phyloP scores from a whole-genome alignment of 1,284 basidiomycete genomes.

The Ceratobasidium sp. region DNA sequence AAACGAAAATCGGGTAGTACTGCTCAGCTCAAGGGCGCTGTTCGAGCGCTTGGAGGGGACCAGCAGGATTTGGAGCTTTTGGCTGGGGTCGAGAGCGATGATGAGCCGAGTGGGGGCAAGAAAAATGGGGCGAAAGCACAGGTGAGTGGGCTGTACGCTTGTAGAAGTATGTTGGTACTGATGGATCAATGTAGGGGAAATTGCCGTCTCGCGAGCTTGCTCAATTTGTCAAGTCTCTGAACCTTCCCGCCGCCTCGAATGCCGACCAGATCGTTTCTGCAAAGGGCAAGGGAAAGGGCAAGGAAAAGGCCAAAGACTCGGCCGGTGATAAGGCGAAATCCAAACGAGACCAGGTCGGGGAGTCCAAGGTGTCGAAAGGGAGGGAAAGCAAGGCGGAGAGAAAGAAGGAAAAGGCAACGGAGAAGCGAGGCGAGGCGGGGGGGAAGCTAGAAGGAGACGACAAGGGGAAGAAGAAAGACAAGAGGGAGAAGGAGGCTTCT shows the following conservation, averaged over 20 bases:
- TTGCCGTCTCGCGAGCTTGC: constrained; percentile 53
- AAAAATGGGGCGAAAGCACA: constrained; percentile 53
- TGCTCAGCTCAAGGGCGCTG: constrained; percentile 22
- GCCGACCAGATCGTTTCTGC: constrained; percentile 1
- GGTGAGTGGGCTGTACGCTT: background rate
- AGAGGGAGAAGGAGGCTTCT: constrained; percentile 53
- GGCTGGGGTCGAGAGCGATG: constrained; percentile 60
- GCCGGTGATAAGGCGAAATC: background rate
- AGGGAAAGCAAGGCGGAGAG: constrained; percentile 56
- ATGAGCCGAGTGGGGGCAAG: constrained; percentile 53
- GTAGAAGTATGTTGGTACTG: constrained; percentile 1
- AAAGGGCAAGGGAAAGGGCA: constrained; percentile 3
- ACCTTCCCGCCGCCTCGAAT: constrained; percentile 23
- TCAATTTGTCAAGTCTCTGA: constrained; percentile 42
- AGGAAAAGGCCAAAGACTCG: constrained; percentile 51
- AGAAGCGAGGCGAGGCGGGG: constrained; percentile 45
- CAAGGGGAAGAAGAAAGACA: constrained; percentile 49
- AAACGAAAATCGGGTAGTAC: background rate
- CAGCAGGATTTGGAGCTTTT: constrained; percentile 65
- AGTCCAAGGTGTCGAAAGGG: constrained; percentile 42
- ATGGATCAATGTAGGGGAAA: constrained; percentile 5
- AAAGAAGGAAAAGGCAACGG: constrained; percentile 51
- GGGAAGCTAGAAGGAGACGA: constrained; percentile 47
- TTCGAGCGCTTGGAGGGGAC: constrained; percentile 66
- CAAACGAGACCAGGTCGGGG: background rate